phyloP scores from a whole-genome alignment of 495 filamentous ascomycete species.

The Sporormia fimetaria region DNA sequence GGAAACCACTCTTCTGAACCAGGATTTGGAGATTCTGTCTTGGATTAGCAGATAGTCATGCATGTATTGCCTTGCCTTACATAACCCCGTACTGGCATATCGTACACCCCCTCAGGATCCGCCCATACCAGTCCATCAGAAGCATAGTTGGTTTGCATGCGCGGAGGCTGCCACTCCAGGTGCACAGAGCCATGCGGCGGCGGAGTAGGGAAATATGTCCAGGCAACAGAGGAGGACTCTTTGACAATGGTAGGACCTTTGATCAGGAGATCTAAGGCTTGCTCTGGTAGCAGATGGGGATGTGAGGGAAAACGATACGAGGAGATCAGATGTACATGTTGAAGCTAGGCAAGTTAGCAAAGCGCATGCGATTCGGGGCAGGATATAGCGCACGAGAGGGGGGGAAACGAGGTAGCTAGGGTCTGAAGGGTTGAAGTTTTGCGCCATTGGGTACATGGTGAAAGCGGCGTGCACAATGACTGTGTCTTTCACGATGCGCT shows the following conservation, averaged over 20 bases:
- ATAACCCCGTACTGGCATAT: slow-evolving; percentile 62
- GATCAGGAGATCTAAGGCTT: slow-evolving; percentile 64
- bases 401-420: slow-evolving; percentile 8
- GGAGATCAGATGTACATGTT: slow-evolving; percentile 78
- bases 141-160: slow-evolving; percentile 49
- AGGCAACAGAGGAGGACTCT: slow-evolving; percentile 67
- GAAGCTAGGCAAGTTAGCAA: slow-evolving; percentile 45
- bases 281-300: slow-evolving; percentile 51
- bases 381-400: slow-evolving; percentile 3
- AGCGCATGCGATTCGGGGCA: not conserved
- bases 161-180: slow-evolving; percentile 77
- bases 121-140: slow-evolving; percentile 91
- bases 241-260: slow-evolving; percentile 70
- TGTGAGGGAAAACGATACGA: slow-evolving; percentile 59
- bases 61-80: slow-evolving; percentile 39
- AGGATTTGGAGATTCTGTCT: slow-evolving; percentile 66
- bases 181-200: slow-evolving; percentile 70
- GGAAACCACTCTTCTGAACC: slow-evolving; percentile 66
- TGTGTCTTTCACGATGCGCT: no score
- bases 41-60: slow-evolving; percentile 4
- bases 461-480: no score
- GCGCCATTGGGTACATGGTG: no score
- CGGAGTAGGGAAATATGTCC: slow-evolving; percentile 69
- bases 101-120: slow-evolving; percentile 59
- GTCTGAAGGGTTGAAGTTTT: slow-evolving; percentile 5